Evolutionary conservation across 2,329 filamentous ascomycete genomes (phyloP).

Genomic region (Colletotrichum theobromicola): DNA sequence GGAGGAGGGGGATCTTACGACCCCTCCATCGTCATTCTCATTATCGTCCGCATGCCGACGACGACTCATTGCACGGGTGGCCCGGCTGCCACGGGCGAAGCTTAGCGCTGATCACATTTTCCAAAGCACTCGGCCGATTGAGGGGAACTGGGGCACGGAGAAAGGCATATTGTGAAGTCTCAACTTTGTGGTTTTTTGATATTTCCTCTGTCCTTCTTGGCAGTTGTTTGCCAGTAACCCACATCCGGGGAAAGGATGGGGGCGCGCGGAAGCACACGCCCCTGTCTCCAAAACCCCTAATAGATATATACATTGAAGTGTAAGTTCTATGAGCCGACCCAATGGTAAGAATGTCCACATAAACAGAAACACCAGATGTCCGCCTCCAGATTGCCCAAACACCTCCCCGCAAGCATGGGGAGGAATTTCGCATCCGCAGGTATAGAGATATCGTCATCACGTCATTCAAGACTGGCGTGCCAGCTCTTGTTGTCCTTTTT

Average conservation of each 20-base stretch:
- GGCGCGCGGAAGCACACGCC: not conserved
- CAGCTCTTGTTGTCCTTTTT: constrained; percentile 3
- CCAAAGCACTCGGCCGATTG: not conserved
- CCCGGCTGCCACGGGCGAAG: not conserved
- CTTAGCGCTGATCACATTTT: not conserved
- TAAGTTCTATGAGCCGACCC: not conserved
- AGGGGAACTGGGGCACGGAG: not conserved
- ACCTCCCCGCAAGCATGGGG: not conserved
- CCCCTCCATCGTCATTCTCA: not conserved
- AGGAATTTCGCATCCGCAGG: not conserved
- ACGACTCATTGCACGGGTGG: not conserved
- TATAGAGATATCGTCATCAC: constrained; percentile 22
- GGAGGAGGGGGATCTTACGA: not conserved
- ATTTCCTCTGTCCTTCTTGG: not conserved
- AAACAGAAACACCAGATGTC: constrained; percentile 10
- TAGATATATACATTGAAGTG: constrained; percentile 20
- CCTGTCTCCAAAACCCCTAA: not conserved
- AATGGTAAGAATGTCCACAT: not conserved
- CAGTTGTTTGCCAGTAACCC: not conserved
- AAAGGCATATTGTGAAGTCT: not conserved
- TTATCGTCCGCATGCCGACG: not conserved
- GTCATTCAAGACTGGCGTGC: constrained; percentile 7
- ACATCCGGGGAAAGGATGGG: not conserved
- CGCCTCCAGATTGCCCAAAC: not conserved
- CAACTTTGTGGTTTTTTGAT: not conserved